phyloP scores from a whole-genome alignment of 1,284 basidiomycete species.

The Mycena citricolor region DNA sequence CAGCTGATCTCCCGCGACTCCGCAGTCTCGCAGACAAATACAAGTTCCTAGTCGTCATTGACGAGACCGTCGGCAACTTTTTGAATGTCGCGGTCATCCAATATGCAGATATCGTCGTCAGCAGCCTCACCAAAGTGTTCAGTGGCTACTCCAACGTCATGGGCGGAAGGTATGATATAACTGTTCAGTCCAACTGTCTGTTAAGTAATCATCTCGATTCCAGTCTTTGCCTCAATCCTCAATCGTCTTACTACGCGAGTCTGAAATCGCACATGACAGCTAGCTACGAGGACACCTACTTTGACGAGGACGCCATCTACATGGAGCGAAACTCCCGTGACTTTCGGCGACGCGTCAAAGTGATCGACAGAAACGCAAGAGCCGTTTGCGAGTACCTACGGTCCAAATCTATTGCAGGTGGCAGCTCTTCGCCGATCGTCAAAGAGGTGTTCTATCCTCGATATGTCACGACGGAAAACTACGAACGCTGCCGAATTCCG shows the following conservation, averaged over 20 bases:
- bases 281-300: constrained; percentile 86
- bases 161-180: constrained; percentile 85
- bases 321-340: constrained; percentile 98
- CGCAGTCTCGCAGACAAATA: constrained; percentile 85
- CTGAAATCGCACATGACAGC: constrained; percentile 64
- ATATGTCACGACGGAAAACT: constrained; percentile 75
- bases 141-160: constrained; percentile 95
- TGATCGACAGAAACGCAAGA: constrained; percentile 85
- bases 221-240: constrained; percentile 87
- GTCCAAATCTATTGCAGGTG: constrained; percentile 52
- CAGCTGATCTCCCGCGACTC: constrained; percentile 78
- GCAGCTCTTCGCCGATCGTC: constrained; percentile 80
- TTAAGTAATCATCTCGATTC: constrained; percentile 25
- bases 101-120: constrained; percentile 91
- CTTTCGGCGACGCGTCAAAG: constrained; percentile 74
- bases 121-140: constrained; percentile 94
- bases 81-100: constrained; percentile 92
- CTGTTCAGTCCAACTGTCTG: constrained; percentile 27
- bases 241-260: constrained; percentile 60
- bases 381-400: constrained; percentile 81
- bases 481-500: constrained; percentile 62
- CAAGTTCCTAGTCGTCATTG: constrained; percentile 86
- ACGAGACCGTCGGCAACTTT: constrained; percentile 97
- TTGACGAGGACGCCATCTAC: constrained; percentile 90
- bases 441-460: constrained; percentile 92